These are phyloP conservation scores for Suillus paluster DNA, from an alignment of 768 basidiomycete genomes.

Conservation along the genomic window DNA sequence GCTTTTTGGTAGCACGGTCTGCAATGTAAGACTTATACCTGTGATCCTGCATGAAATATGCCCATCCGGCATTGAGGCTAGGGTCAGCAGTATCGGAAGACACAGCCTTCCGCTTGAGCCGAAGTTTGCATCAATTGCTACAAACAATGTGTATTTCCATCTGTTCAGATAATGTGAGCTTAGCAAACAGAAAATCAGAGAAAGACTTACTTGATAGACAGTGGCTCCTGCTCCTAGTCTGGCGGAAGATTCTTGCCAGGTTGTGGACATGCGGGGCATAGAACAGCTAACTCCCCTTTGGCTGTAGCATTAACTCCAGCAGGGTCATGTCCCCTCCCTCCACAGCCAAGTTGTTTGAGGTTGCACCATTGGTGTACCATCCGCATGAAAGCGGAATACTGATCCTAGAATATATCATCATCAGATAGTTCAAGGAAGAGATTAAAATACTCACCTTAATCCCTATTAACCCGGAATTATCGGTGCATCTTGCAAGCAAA, in stretches of 20 bases:
- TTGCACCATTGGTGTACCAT: constrained; percentile 15
- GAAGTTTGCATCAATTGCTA: constrained; percentile 40
- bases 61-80: constrained; percentile 26
- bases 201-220: background rate
- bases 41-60: constrained; percentile 31
- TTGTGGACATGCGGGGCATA: constrained; percentile 20
- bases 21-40: constrained; percentile 23
- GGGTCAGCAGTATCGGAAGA: constrained; percentile 33
- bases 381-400: constrained; percentile 18
- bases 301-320: constrained; percentile 1
- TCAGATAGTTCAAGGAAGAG: background rate
- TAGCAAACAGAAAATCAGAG: background rate
- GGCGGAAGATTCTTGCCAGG: constrained; percentile 12
- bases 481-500: constrained; percentile 24
- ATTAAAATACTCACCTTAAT: constrained; percentile 12
- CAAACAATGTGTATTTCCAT: constrained; percentile 31
- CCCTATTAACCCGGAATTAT: constrained; percentile 34
- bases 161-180: constrained; percentile 14
- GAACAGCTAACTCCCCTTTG: constrained; percentile 10
- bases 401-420: constrained; percentile 11
- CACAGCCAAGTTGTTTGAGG: constrained; percentile 16
- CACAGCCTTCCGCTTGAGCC: constrained; percentile 29
- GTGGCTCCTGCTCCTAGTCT: background rate
- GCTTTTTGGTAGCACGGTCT: background rate
- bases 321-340: constrained; percentile 13